A percentile compares a stretch with the other conserved stretches of the same genome.
These are phyloP conservation scores for Cystobasidium tubakii DNA, from an alignment of 768 basidiomycete species.

Conservation along the genomic window DNA sequence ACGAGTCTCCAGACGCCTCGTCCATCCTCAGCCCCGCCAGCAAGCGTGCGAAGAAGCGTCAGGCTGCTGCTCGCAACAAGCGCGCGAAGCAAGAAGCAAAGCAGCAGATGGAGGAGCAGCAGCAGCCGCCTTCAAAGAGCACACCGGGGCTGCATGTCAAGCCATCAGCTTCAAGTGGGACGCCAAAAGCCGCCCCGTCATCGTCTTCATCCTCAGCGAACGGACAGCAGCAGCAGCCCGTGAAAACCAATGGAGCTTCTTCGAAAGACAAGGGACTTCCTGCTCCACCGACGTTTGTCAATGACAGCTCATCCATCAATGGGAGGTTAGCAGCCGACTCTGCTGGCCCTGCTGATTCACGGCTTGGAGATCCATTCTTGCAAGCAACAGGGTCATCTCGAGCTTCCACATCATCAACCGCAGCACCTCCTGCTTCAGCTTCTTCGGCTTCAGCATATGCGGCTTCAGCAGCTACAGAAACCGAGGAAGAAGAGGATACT, in stretches of 20 bases:
- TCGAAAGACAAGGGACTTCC: neutral
- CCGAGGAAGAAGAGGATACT: slow-evolving; percentile 19
- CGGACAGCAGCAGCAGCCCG: neutral
- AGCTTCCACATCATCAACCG: neutral
- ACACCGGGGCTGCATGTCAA: neutral
- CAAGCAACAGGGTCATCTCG: neutral
- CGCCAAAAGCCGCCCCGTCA: neutral
- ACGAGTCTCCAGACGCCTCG: neutral
- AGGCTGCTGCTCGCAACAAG: slow-evolving; percentile 25
- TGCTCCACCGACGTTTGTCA: neutral
- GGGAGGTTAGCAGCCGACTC: neutral
- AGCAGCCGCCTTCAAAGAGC: neutral
- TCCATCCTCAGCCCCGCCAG: slow-evolving; percentile 21
- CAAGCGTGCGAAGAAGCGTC: slow-evolving; percentile 24
- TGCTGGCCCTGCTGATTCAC: neutral
- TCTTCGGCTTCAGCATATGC: neutral
- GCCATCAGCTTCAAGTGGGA: neutral
- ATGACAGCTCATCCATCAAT: neutral
- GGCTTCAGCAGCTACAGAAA: neutral
- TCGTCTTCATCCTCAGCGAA: too few relatives aligned
- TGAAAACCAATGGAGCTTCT: neutral
- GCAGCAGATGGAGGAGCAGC: slow-evolving; percentile 1
- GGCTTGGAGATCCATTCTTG: slow-evolving; percentile 7
- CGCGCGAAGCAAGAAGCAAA: slow-evolving; percentile 16
- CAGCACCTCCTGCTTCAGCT: neutral